Evolutionary conservation across 2,329 filamentous ascomycete genomes (phyloP), one percentile per base, ranked within the genome.

Genomic region (Alternaria consortialis): DNA sequence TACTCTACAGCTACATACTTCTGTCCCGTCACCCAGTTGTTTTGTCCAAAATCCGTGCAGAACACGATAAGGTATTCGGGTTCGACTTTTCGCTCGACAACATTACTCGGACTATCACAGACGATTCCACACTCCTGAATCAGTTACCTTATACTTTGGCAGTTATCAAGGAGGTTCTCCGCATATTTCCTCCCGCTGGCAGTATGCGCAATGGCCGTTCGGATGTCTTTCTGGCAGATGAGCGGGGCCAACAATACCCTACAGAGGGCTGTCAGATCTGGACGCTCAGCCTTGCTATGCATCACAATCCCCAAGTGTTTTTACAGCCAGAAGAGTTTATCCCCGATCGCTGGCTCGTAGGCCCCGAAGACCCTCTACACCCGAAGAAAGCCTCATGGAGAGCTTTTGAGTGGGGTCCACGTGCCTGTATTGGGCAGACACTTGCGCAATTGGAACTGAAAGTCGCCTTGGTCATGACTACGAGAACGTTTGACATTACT

Each of bases 381-480:
- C 68, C 66, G 3, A 36, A 37, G 17, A 54, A 56, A 15, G 56
- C 58, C 5, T 61, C 66, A 7, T 80, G 64, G 63, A 65, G 76
- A 27, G 69, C 79, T 0, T 82, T 82, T 62, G 77, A 80, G 43
- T 58, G 70, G 3, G 80, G 81, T 1, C 71, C 73, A 1, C 63
- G 80, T 2, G 70, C 71, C 4, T 83, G 81, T 54, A 70, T 79
- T 25, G 80, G 80, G 0, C 74, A 79, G 62, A 74, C 75, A 13
- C 65, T 82, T 34, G 79, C 77, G 0, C 67, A 75, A 60, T 67
- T 74, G 11, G 78, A 62, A 65, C 56, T 53, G 73, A 59, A 63
- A 1, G 25, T 68, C 1, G 53, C 50, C 1, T 37, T 69, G 12
- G 52, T 58, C 1, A 53, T 66, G 20, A 57, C 50, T 1, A 58